phyloP scores from a whole-genome alignment of 1,284 basidiomycete species.

The Lentinus polychrous region DNA sequence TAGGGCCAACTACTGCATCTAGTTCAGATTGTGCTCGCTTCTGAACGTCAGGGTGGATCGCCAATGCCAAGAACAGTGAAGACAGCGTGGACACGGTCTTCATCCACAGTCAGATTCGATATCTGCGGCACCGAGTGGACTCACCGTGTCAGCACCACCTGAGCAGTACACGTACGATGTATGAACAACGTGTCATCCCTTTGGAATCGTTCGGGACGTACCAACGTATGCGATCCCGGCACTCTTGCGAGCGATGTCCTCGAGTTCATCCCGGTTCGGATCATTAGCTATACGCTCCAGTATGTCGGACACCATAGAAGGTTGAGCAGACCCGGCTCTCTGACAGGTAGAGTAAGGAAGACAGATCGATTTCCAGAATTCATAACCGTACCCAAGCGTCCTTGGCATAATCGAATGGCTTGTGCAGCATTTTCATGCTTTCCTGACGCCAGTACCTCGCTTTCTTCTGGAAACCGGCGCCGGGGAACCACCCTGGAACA shows the following conservation, averaged over 20 bases:
- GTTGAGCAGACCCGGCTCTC: neutral
- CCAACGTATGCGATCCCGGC: conserved; percentile 5
- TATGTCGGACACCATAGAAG: neutral
- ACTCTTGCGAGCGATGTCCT: neutral
- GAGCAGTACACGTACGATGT: conserved; percentile 7
- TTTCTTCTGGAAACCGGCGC: conserved; percentile 20
- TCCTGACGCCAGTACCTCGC: conserved; percentile 13
- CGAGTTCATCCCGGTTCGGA: neutral
- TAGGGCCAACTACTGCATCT: conserved; percentile 24
- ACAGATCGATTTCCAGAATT: neutral
- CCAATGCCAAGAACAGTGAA: conserved; percentile 24
- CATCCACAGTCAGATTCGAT: neutral
- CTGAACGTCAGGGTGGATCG: conserved; percentile 25
- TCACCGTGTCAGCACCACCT: conserved; percentile 18
- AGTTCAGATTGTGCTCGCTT: conserved; percentile 26
- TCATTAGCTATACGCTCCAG: neutral
- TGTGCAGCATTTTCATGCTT: conserved; percentile 12
- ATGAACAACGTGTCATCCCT: neutral
- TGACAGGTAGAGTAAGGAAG: conserved; percentile 12
- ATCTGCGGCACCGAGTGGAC: neutral
- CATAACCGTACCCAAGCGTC: conserved; percentile 11
- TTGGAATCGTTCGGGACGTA: neutral
- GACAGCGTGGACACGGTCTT: conserved; percentile 17
- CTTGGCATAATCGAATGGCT: conserved; percentile 14
- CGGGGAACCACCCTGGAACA: conserved; percentile 23